These are phyloP conservation scores for Selenicereus undatus DNA, from an alignment of 148 eudicot genomes.

Conservation along the genomic window DNA sequence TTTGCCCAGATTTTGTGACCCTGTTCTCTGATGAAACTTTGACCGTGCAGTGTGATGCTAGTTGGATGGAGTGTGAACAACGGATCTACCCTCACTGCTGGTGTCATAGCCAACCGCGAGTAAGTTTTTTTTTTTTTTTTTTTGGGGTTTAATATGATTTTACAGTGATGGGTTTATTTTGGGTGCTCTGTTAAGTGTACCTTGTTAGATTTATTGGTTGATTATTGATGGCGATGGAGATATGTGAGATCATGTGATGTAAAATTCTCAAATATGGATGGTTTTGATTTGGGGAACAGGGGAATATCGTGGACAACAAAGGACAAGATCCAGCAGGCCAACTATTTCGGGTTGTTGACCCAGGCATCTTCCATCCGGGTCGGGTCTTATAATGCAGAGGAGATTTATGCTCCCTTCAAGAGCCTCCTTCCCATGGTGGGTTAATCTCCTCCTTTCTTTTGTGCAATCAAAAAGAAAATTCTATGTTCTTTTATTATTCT, in stretches of 20 bases:
- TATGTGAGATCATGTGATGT: background rate
- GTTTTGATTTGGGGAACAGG: constrained; percentile 34
- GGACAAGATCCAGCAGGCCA: constrained; percentile 89
- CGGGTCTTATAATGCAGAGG: constrained; percentile 93
- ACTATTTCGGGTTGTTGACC: constrained; percentile 88
- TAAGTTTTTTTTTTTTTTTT: constrained; percentile 33
- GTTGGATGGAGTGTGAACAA: constrained; percentile 99
- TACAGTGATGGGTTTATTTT: background rate
- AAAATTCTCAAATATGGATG: background rate
- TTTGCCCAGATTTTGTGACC: background rate
- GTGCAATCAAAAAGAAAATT: too few relatives aligned
- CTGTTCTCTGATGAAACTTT: background rate
- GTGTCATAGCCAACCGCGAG: constrained; percentile 94
- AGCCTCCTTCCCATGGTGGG: constrained; percentile 92
- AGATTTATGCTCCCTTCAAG: constrained; percentile 97
- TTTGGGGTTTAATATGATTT: background rate
- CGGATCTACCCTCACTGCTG: constrained; percentile 85
- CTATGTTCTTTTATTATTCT: background rate
- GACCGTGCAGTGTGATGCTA: constrained; percentile 62
- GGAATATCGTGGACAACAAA: constrained; percentile 99
- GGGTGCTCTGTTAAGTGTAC: background rate
- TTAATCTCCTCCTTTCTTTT: background rate
- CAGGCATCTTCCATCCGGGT: constrained; percentile 95
- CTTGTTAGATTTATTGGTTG: background rate
- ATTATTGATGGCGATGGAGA: background rate